These are phyloP conservation scores for Rosellinia necatrix DNA, from an alignment of 2,329 filamentous ascomycete genomes.

Conservation along the genomic window DNA sequence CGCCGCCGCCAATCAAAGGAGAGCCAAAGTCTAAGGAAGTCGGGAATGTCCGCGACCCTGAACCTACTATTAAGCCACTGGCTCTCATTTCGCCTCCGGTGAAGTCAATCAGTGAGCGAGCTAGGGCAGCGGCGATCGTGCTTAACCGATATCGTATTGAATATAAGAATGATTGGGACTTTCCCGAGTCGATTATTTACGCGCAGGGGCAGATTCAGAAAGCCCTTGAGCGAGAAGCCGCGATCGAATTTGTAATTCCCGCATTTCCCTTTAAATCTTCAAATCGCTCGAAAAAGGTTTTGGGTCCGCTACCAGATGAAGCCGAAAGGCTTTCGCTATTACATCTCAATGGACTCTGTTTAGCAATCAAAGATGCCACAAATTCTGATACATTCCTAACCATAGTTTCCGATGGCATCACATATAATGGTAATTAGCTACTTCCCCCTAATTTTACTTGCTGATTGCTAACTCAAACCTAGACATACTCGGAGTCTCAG, in stretches of 20 bases:
- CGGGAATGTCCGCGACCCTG: not conserved
- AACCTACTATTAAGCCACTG: not conserved
- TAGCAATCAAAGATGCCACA: conserved; percentile 22
- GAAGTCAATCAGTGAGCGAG: conserved; percentile 10
- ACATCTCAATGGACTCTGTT: conserved; percentile 26
- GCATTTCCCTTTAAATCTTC: conserved; percentile 29
- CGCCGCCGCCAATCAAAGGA: too few relatives aligned
- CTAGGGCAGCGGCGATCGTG: conserved; percentile 15
- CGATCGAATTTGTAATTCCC: conserved; percentile 26
- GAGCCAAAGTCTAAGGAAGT: not conserved
- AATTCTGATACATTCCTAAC: conserved; percentile 17
- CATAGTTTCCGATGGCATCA: conserved; percentile 27
- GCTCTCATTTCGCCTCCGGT: not conserved
- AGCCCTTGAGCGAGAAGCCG: conserved; percentile 13
- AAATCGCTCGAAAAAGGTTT: conserved; percentile 27
- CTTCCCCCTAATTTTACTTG: not conserved
- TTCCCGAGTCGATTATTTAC: conserved; percentile 17
- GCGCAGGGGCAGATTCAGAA: conserved; percentile 15
- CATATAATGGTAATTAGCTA: conserved; percentile 18
- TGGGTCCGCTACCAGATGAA: conserved; percentile 24
- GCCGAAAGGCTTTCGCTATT: conserved; percentile 25
- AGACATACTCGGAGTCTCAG: conserved; percentile 26
- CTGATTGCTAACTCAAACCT: not conserved
- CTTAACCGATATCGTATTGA: conserved; percentile 26
- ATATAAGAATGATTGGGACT: conserved; percentile 27